Evolutionary conservation across 345 rosid species (phyloP).

Genomic region (Pistacia integerrima): DNA sequence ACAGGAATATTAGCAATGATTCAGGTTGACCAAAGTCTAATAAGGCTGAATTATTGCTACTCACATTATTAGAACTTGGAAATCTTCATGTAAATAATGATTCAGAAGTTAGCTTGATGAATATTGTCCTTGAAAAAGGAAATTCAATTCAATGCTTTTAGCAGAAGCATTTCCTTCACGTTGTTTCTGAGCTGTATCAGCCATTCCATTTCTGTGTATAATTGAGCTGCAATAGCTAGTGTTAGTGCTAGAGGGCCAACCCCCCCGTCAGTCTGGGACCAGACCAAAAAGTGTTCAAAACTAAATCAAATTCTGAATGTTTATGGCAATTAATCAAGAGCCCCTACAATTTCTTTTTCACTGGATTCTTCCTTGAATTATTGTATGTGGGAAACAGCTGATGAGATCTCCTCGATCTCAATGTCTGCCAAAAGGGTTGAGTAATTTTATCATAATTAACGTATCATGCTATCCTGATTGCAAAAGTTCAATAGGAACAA

Average conservation of each 20-base stretch:
- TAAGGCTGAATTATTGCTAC: slow-evolving; percentile 28
- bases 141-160: neutral
- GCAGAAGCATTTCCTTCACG: neutral
- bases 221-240: neutral
- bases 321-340: neutral
- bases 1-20: neutral
- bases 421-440: slow-evolving; percentile 3
- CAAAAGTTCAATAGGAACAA: neutral
- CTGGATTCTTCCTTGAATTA: slow-evolving; percentile 6
- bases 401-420: neutral
- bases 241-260: neutral
- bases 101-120: neutral
- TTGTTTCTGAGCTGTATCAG: neutral
- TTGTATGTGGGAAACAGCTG: neutral
- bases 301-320: slow-evolving; percentile 1
- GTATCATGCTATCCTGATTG: neutral
- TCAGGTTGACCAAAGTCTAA: neutral
- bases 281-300: neutral
- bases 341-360: neutral
- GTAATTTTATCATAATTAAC: neutral
- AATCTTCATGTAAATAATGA: neutral
- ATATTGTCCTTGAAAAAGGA: slow-evolving; percentile 7
- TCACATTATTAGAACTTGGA: slow-evolving; percentile 10
- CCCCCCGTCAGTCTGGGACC: neutral
- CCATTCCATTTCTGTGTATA: neutral